Base-by-base conservation (phyloP, 352 stramenopile species). In the Ophiocytium majus region DNA sequence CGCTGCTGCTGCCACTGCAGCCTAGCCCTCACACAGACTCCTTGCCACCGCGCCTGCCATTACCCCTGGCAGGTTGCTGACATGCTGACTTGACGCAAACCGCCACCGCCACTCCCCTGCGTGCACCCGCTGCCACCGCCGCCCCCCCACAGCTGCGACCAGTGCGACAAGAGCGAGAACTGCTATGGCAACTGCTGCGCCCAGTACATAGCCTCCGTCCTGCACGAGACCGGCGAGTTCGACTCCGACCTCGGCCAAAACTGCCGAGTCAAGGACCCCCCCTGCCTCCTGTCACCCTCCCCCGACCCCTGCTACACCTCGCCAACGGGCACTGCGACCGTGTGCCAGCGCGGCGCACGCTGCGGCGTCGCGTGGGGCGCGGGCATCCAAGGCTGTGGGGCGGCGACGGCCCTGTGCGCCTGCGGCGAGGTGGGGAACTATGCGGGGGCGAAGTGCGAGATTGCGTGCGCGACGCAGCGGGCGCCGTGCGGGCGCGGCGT, bases 181-280 rank as follows among this genome's bases (percentile, higher is more conserved):
- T 78, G 66, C 35, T 17, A 10, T 78, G 66, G 32, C 66, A 17
- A 78, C 32, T 78, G 66, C 35, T 78, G 66, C 66, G 66, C 66
- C 32, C 66, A 78, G 35, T 14, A 78, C 5, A 43, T 78, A 5
- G 66, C 66, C 35, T 35, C 66, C 32, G 35, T 35, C 35, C 32
- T 78, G 5, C 5, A 5, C 35, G 35, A 35, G 5, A 57, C 5
- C 43, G 14, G 43, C 43, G 43, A 57, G 43, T 57, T 57, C 43
- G 5, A 14, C 43, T 43, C 66, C 35, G 66, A 78, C 35, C 5
- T 78, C 66, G 17, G 14, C 66, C 5, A 43, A 5, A 17, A 5
- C 5, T 78, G 66, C 66, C 5, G 5, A 5, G 14, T 17, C 66
- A 35, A 14, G 32, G 66, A 78, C 5, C 66, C 66, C 32, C 66